Percentiles rank a stretch among this genome's conserved stretches.
Conservation (phyloP, 768 basidiomycete genomes). For the Neoboletus magnificus region DNA sequence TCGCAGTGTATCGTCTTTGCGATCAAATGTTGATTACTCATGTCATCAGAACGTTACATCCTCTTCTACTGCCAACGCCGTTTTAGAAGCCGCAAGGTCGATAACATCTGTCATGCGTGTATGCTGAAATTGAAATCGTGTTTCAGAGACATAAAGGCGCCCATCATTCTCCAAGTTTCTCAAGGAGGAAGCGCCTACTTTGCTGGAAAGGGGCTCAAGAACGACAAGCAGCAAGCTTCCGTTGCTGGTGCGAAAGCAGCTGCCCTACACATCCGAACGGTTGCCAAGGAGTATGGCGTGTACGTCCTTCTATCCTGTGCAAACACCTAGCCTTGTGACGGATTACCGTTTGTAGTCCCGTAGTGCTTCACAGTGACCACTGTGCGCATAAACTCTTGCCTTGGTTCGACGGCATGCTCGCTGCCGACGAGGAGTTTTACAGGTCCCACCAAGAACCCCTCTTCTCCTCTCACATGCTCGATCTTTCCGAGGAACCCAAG, state of each 20-base stretch:
- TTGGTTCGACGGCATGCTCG: constrained; percentile 99
- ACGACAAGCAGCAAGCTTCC: constrained; percentile 94
- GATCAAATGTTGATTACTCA: not conserved
- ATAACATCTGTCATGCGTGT: not conserved
- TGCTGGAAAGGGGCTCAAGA: constrained; percentile 93
- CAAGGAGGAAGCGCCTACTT: constrained; percentile 97
- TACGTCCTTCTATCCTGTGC: constrained; percentile 41
- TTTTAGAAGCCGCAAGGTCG: constrained; percentile 92
- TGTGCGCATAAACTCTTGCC: constrained; percentile 97
- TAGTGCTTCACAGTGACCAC: constrained; percentile 97
- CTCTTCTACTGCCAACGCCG: constrained; percentile 91
- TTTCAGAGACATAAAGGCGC: constrained; percentile 86
- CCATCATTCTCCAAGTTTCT: constrained; percentile 96
- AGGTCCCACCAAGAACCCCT: constrained; percentile 83
- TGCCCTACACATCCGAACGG: constrained; percentile 85
- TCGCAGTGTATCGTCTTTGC: constrained; percentile 15
- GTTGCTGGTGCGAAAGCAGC: constrained; percentile 90
- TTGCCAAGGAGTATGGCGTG: constrained; percentile 92
- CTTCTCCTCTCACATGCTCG: constrained; percentile 98
- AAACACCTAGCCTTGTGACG: not conserved
- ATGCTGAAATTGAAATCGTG: constrained; percentile 9
- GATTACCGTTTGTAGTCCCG: constrained; percentile 57
- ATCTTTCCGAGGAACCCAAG: constrained; percentile 89
- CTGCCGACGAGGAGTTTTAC: constrained; percentile 90
- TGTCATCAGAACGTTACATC: constrained; percentile 85